A percentile compares a stretch with the other conserved stretches of the same genome.
Conservation (phyloP, 2,329 filamentous ascomycete genomes). For the Cladophialophora exuberans region DNA sequence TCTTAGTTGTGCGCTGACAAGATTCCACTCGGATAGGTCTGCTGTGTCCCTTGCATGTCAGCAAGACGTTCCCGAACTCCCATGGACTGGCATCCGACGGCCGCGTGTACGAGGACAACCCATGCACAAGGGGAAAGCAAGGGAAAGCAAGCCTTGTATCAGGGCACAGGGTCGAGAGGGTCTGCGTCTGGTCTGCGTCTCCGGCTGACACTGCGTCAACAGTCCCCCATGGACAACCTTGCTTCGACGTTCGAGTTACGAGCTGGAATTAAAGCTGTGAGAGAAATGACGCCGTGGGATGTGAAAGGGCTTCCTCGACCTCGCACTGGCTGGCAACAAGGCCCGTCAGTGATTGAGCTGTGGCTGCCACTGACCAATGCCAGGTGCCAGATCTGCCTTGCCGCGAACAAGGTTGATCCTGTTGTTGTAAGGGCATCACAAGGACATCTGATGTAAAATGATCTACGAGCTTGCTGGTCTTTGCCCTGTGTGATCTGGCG, state of each 20-base stretch:
- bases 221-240: background rate
- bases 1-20: slow-evolving; percentile 14
- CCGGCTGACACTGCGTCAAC: background rate
- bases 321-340: slow-evolving; percentile 16
- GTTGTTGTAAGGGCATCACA: slow-evolving; percentile 1
- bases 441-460: slow-evolving; percentile 10
- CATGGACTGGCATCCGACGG: slow-evolving; percentile 7
- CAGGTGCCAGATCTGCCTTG: slow-evolving; percentile 22
- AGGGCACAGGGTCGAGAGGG: background rate
- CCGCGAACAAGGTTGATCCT: slow-evolving; percentile 13
- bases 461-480: background rate
- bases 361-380: slow-evolving; percentile 23
- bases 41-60: slow-evolving; percentile 29
- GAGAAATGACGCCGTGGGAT: background rate
- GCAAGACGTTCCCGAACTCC: slow-evolving; percentile 14
- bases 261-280: slow-evolving; percentile 8
- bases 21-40: slow-evolving; percentile 13
- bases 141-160: slow-evolving; percentile 3
- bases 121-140: too few species aligned
- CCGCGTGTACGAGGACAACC: slow-evolving; percentile 11
- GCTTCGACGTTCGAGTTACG: background rate
- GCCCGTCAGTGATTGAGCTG: slow-evolving; percentile 17
- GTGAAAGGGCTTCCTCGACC: slow-evolving; percentile 1
- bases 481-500: slow-evolving; percentile 2
- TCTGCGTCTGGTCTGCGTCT: too few species aligned